These are phyloP conservation scores for Paraphysoderma sedebokerense DNA, from an alignment of 371 early-diverging fungal genomes.

Conservation along the genomic window DNA sequence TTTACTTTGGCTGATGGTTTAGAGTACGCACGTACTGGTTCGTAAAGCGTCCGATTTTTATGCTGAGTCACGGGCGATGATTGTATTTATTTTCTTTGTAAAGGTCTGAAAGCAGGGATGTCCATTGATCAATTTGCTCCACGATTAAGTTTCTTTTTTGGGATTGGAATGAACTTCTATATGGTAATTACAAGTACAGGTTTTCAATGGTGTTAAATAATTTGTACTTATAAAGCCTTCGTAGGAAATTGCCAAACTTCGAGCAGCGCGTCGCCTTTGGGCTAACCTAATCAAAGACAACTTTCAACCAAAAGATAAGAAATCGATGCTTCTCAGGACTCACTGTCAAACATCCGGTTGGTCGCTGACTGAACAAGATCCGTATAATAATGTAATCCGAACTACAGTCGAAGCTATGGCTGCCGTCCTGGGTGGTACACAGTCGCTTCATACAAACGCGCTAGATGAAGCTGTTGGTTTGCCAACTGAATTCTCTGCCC, in stretches of 20 bases:
- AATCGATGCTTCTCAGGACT: slow-evolving; percentile 57
- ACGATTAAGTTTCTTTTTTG: slow-evolving; percentile 76
- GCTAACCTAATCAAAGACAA: slow-evolving; percentile 55
- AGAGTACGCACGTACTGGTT: slow-evolving; percentile 48
- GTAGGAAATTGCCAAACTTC: slow-evolving; percentile 67
- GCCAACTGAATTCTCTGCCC: slow-evolving; percentile 61
- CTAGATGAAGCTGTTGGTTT: slow-evolving; percentile 66
- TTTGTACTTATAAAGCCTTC: neutral
- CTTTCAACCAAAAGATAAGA: slow-evolving; percentile 48
- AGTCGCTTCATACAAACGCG: slow-evolving; percentile 70
- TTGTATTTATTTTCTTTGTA: slow-evolving; percentile 5
- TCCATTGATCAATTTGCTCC: slow-evolving; percentile 72
- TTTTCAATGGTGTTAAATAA: neutral
- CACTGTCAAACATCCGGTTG: slow-evolving; percentile 82
- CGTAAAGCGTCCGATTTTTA: neutral
- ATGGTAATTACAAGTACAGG: slow-evolving; percentile 25
- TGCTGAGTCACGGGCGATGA: no score
- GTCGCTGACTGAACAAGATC: slow-evolving; percentile 33
- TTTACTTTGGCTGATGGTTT: slow-evolving; percentile 76
- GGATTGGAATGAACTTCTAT: slow-evolving; percentile 81
- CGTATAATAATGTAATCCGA: slow-evolving; percentile 72
- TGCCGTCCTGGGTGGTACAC: slow-evolving; percentile 70
- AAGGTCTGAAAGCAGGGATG: slow-evolving; percentile 60
- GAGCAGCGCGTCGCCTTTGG: slow-evolving; percentile 70
- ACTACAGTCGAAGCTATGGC: slow-evolving; percentile 82